Conservation (phyloP, 345 rosid genomes). For the Gossypium rotundifolium region DNA sequence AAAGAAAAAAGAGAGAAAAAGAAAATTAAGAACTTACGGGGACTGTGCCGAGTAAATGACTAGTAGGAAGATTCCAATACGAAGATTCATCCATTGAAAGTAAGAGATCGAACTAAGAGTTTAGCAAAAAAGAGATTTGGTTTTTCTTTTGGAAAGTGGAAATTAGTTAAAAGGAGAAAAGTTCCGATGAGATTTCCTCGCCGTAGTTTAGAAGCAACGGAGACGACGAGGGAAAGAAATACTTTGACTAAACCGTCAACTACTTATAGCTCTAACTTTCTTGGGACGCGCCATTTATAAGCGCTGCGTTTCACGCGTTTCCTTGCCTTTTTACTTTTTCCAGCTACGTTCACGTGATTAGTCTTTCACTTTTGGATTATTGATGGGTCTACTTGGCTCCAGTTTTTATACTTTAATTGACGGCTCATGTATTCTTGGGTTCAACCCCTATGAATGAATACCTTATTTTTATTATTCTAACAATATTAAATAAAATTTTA, state of each 20-base stretch:
- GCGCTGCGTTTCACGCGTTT: neutral
- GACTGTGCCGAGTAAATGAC: conserved; percentile 84
- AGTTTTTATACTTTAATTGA: neutral
- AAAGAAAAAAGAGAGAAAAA: neutral
- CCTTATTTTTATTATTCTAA: no score
- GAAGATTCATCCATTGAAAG: conserved; percentile 55
- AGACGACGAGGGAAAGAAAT: conserved; percentile 16
- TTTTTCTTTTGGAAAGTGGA: neutral
- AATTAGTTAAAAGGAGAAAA: neutral
- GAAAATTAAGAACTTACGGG: conserved; percentile 46
- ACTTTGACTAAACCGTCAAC: neutral
- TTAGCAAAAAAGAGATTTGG: neutral
- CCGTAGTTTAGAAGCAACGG: conserved; percentile 19
- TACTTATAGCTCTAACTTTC: neutral
- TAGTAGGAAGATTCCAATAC: conserved; percentile 50
- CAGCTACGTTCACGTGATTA: neutral
- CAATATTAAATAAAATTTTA: no score
- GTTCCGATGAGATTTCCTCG: neutral
- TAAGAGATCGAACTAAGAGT: conserved; percentile 12
- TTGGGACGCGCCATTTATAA: conserved; percentile 21
- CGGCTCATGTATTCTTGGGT: no score
- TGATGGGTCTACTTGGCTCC: neutral
- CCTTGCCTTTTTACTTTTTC: neutral
- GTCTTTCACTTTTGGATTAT: neutral
- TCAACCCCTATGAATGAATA: no score